Percentiles rank a stretch among this genome's conserved stretches.
Conservation (phyloP, 345 rosid species). For the Sonneratia caseolaris region DNA sequence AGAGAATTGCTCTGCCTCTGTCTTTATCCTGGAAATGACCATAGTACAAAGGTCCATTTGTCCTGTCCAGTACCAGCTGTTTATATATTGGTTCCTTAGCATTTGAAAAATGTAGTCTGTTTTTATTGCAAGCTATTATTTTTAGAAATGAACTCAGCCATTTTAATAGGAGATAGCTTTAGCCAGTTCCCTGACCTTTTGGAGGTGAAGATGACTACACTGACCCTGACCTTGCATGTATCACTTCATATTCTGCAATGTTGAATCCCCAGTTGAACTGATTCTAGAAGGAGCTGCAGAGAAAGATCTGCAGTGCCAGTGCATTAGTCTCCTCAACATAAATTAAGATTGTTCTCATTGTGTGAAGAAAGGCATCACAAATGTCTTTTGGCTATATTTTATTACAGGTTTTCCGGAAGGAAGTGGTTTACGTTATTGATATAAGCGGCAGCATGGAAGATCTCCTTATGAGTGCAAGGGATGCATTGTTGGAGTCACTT, state of each 20-base stretch:
- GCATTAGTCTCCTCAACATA: too few species aligned
- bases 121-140: background rate
- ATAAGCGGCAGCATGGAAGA: slow-evolving; percentile 84
- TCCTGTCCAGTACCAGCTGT: background rate
- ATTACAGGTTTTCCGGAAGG: slow-evolving; percentile 53
- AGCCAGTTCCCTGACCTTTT: too few species aligned
- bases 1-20: slow-evolving; percentile 69
- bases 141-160: background rate
- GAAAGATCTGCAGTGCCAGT: too few species aligned
- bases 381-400: background rate
- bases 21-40: slow-evolving; percentile 66
- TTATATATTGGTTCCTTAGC: background rate
- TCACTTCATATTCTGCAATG: too few species aligned
- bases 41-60: slow-evolving; percentile 44
- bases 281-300: too few species aligned
- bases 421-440: slow-evolving; percentile 69
- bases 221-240: too few species aligned
- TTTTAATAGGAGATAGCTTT: background rate
- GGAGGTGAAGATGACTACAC: too few species aligned
- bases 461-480: slow-evolving; percentile 55
- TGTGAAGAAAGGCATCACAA: background rate
- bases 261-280: too few species aligned
- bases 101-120: background rate
- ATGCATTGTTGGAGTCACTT: slow-evolving; percentile 43
- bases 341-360: background rate